phyloP scores from a whole-genome alignment of 2,329 filamentous ascomycete genomes.

The Alternaria ventricosa region DNA sequence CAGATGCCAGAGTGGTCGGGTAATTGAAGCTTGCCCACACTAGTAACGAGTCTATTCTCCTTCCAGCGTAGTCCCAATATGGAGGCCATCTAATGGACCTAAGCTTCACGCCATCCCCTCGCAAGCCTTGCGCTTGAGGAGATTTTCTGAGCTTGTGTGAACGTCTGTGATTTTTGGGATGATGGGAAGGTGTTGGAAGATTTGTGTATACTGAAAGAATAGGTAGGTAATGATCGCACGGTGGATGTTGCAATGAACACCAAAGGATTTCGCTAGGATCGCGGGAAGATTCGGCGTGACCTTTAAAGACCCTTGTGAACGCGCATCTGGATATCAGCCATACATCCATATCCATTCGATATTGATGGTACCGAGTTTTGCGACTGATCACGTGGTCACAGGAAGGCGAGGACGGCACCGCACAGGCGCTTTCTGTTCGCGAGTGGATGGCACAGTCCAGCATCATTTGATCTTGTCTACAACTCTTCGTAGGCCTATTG shows the following conservation, averaged over 20 bases:
- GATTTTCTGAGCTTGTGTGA: constrained; percentile 21
- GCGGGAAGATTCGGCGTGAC: neutral
- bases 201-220: too few relatives aligned
- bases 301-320: neutral
- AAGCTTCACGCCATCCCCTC: constrained; percentile 15
- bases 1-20: constrained; percentile 17
- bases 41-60: constrained; percentile 5
- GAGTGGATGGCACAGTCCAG: too few relatives aligned
- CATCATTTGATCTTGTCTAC: too few relatives aligned
- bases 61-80: constrained; percentile 5
- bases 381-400: neutral
- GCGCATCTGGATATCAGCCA: neutral
- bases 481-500: too few relatives aligned
- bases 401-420: too few relatives aligned
- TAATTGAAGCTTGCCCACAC: constrained; percentile 16
- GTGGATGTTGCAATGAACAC: too few relatives aligned
- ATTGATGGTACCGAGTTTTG: constrained; percentile 9
- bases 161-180: neutral
- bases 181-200: neutral
- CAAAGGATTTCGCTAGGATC: too few relatives aligned
- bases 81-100: constrained; percentile 11
- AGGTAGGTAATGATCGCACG: too few relatives aligned
- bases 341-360: constrained; percentile 2
- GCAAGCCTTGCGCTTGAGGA: constrained; percentile 20
- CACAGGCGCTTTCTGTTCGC: too few relatives aligned